These are phyloP conservation scores for Blastobotrys peoriensis DNA, from an alignment of 805 yeast genomes.

Conservation along the genomic window DNA sequence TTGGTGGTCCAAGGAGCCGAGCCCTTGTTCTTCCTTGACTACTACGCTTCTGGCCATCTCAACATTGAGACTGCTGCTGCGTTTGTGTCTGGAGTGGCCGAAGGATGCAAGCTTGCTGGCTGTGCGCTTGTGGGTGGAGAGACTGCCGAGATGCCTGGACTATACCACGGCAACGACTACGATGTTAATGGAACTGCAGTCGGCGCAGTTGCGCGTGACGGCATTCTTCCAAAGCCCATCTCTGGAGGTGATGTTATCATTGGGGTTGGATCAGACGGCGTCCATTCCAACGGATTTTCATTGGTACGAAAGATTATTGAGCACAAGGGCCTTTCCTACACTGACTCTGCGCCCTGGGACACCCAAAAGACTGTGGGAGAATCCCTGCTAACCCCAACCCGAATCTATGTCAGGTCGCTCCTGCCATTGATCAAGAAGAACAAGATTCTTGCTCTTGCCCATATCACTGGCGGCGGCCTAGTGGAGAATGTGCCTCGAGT, in stretches of 20 bases:
- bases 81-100: slow-evolving; percentile 92
- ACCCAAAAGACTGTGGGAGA: slow-evolving; percentile 69
- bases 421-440: slow-evolving; percentile 65
- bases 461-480: slow-evolving; percentile 97
- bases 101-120: slow-evolving; percentile 90
- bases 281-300: slow-evolving; percentile 96
- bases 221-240: slow-evolving; percentile 77
- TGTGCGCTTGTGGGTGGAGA: slow-evolving; percentile 99
- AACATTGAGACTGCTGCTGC: slow-evolving; percentile 78
- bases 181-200: slow-evolving; percentile 98
- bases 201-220: slow-evolving; percentile 81
- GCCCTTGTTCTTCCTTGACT: slow-evolving; percentile 90
- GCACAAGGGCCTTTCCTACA: slow-evolving; percentile 62
- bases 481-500: slow-evolving; percentile 96
- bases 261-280: slow-evolving; percentile 87
- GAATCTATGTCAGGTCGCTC: slow-evolving; percentile 88
- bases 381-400: slow-evolving; percentile 82
- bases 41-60: slow-evolving; percentile 90
- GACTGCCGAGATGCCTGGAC: slow-evolving; percentile 99
- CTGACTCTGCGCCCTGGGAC: slow-evolving; percentile 82
- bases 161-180: slow-evolving; percentile 91
- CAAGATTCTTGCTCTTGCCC: slow-evolving; percentile 81
- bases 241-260: slow-evolving; percentile 70
- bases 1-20: slow-evolving; percentile 98
- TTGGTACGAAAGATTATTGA: slow-evolving; percentile 89